These are phyloP conservation scores for Malus sieversii DNA, from an alignment of 306 rosid species.

Conservation along the genomic window DNA sequence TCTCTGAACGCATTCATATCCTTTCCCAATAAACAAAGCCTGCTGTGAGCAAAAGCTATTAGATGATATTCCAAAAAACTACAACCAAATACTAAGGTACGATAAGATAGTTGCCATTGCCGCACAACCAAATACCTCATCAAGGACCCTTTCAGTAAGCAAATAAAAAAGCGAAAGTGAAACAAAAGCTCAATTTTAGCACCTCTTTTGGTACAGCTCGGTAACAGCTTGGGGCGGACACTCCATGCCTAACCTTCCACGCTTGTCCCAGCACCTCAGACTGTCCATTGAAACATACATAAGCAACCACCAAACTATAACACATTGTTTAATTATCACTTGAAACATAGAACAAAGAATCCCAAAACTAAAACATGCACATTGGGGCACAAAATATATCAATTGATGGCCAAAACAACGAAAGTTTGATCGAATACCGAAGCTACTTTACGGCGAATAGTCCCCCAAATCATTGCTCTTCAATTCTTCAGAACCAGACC, in stretches of 20 bases:
- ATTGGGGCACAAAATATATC: neutral
- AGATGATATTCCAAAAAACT: neutral
- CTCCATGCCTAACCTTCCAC: conserved; percentile 18
- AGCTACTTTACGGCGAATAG: conserved; percentile 36
- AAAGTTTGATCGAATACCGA: conserved; percentile 18
- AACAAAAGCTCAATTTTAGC: neutral
- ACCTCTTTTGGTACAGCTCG: conserved; percentile 21
- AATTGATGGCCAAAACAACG: neutral
- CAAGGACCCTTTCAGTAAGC: neutral
- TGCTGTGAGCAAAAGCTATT: neutral
- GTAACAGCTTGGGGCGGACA: conserved; percentile 3
- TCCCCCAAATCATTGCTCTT: conserved; percentile 38
- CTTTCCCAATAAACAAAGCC: conserved; percentile 11
- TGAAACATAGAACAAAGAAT: neutral
- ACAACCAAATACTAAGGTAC: neutral
- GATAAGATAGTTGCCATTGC: too few relatives aligned
- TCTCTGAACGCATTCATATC: conserved; percentile 16
- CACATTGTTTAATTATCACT: neutral
- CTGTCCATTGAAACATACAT: conserved; percentile 9
- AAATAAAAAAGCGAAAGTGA: neutral
- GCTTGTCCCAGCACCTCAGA: conserved; percentile 24
- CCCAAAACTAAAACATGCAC: neutral
- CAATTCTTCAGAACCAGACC: conserved; percentile 12
- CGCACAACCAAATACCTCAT: neutral
- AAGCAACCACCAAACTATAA: neutral